A percentile compares a stretch with the other conserved stretches of the same genome.
phyloP scores from a whole-genome alignment of 2,329 filamentous ascomycete species.

The Botrytis paeoniae region DNA sequence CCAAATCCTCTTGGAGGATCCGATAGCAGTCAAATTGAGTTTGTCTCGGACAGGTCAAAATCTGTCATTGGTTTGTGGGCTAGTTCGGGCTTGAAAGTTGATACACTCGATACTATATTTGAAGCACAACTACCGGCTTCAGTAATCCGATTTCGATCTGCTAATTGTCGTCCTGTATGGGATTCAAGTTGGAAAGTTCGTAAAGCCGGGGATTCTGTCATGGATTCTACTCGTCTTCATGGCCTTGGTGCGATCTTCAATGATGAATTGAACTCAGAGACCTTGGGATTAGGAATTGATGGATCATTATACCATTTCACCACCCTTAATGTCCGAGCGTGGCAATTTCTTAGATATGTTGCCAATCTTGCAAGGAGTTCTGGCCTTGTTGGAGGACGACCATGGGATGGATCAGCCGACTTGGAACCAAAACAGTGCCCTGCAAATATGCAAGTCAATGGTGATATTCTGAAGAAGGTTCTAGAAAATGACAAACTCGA shows the following conservation, averaged over 20 bases:
- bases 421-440: slow-evolving; percentile 43
- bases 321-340: slow-evolving; percentile 59
- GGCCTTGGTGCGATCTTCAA: not conserved
- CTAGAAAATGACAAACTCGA: slow-evolving; percentile 48
- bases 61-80: slow-evolving; percentile 36
- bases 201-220: not conserved
- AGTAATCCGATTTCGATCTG: slow-evolving; percentile 54
- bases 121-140: slow-evolving; percentile 55
- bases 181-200: slow-evolving; percentile 27
- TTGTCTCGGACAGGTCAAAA: slow-evolving; percentile 37
- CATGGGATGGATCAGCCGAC: slow-evolving; percentile 33
- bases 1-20: not conserved
- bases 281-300: slow-evolving; percentile 65
- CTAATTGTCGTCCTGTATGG: slow-evolving; percentile 45
- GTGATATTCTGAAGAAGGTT: slow-evolving; percentile 59
- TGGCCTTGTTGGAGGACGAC: slow-evolving; percentile 49
- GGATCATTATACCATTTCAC: slow-evolving; percentile 69
- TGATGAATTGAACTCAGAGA: slow-evolving; percentile 39
- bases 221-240: not conserved
- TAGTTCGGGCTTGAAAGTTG: slow-evolving; percentile 31
- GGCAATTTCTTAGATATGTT: slow-evolving; percentile 68
- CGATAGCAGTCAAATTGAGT: slow-evolving; percentile 24
- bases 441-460: slow-evolving; percentile 61
- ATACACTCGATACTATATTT: slow-evolving; percentile 45
- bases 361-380: slow-evolving; percentile 62